Conservation (phyloP, 2,329 filamentous ascomycete species). For the Colletotrichum orchidophilum region DNA sequence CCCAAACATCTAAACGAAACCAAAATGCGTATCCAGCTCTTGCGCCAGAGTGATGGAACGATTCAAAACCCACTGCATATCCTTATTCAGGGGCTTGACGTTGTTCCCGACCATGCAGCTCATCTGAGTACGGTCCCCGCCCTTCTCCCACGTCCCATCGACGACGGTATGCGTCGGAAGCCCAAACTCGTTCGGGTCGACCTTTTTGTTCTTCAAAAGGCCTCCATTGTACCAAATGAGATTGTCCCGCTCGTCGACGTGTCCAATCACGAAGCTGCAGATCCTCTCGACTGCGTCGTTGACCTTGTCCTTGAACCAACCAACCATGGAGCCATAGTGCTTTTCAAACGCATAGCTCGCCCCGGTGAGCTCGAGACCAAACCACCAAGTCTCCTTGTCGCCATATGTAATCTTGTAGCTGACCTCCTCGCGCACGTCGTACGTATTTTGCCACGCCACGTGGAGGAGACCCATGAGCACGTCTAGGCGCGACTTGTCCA, state of each 20-base stretch:
- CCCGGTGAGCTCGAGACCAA: conserved; percentile 51
- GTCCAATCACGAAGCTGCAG: conserved; percentile 53
- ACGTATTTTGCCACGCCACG: conserved; percentile 54
- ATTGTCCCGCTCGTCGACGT: conserved; percentile 48
- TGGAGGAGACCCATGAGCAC: conserved; percentile 52
- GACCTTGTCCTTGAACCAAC: conserved; percentile 39
- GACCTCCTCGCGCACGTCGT: conserved; percentile 47
- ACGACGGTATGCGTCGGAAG: conserved; percentile 50
- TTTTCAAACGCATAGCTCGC: conserved; percentile 49
- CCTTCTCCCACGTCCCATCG: conserved; percentile 49
- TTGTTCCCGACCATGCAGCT: conserved; percentile 46
- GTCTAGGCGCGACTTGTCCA: conserved; percentile 49
- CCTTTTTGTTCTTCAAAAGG: conserved; percentile 50
- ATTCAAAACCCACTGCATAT: not conserved
- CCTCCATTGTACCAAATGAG: conserved; percentile 55
- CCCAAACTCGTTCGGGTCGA: conserved; percentile 42
- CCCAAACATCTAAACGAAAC: not conserved
- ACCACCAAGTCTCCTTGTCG: conserved; percentile 57
- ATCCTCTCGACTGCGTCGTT: conserved; percentile 35
- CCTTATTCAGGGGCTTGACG: not conserved
- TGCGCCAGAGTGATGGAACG: conserved; percentile 8
- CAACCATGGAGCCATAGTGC: conserved; percentile 52
- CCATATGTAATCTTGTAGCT: conserved; percentile 53
- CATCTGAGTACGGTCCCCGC: conserved; percentile 42
- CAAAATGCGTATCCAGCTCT: not conserved